phyloP scores from a whole-genome alignment of 2,329 filamentous ascomycete genomes.

The Nemania sp. region DNA sequence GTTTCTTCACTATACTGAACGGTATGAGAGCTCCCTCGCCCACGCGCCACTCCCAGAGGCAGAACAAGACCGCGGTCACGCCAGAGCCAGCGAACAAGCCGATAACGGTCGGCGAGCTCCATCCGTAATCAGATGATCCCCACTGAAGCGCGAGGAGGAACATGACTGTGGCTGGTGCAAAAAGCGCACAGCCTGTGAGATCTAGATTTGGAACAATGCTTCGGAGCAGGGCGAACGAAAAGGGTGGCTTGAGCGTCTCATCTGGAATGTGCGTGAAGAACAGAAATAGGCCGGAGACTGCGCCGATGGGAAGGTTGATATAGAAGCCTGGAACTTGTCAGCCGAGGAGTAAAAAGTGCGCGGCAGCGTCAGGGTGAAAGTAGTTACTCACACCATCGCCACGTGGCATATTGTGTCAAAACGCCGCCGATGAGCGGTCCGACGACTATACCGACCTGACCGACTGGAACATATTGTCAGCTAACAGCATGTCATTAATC shows the following conservation, averaged over 20 bases:
- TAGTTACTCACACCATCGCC: slow-evolving; percentile 37
- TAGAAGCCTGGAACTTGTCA: slow-evolving; percentile 36
- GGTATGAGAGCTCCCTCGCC: slow-evolving; percentile 45
- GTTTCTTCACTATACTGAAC: slow-evolving; percentile 34
- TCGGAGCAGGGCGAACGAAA: slow-evolving; percentile 26
- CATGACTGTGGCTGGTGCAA: slow-evolving; percentile 50
- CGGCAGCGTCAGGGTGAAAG: neutral
- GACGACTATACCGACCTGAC: slow-evolving; percentile 20
- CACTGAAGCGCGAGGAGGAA: slow-evolving; percentile 51
- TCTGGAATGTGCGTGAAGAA: slow-evolving; percentile 29
- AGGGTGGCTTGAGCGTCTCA: slow-evolving; percentile 17
- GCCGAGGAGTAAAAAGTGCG: neutral
- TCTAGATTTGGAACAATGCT: slow-evolving; percentile 31
- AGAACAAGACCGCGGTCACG: slow-evolving; percentile 40
- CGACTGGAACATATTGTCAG: slow-evolving; percentile 4
- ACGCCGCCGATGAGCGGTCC: slow-evolving; percentile 27
- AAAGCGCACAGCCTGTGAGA: slow-evolving; percentile 35
- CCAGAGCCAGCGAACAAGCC: slow-evolving; percentile 40
- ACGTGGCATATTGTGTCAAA: slow-evolving; percentile 34
- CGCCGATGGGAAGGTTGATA: slow-evolving; percentile 41
- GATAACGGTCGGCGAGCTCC: slow-evolving; percentile 44
- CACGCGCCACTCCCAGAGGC: slow-evolving; percentile 40
- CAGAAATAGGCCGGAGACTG: slow-evolving; percentile 13
- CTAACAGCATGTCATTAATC: neutral
- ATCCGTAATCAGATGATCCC: slow-evolving; percentile 45